Evolutionary conservation across 805 yeast genomes (phyloP).

Genomic region (Kazachstania psychrophila): DNA sequence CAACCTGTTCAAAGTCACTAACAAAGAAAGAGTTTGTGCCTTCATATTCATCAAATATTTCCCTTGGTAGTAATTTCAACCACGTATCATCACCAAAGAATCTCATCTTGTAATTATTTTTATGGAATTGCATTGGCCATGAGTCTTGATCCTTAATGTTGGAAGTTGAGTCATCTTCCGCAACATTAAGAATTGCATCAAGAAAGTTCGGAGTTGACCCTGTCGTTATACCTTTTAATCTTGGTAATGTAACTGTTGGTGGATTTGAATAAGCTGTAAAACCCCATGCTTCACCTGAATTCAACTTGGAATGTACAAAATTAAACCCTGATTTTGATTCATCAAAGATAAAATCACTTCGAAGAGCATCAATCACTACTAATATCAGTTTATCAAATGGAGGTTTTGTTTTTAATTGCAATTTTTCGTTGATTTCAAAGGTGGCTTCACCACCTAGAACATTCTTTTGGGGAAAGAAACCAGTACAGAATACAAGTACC

Average conservation of each 20-base stretch:
- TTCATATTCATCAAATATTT: conserved; percentile 52
- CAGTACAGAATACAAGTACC: conserved; percentile 56
- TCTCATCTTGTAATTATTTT: conserved; percentile 38
- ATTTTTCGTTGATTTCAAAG: conserved; percentile 27
- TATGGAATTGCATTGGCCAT: conserved; percentile 65
- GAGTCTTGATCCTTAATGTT: conserved; percentile 70
- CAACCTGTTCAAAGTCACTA: conserved; percentile 90
- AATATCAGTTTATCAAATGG: conserved; percentile 59
- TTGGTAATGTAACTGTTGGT: conserved; percentile 92
- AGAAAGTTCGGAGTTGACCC: conserved; percentile 91
- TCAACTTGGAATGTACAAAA: conserved; percentile 55
- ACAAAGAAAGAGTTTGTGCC: conserved; percentile 94
- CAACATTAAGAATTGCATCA: conserved; percentile 89
- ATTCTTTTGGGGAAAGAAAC: conserved; percentile 88
- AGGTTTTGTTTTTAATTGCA: conserved; percentile 25
- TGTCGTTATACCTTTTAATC: conserved; percentile 86
- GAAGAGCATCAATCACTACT: conserved; percentile 86
- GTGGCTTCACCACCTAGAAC: conserved; percentile 53
- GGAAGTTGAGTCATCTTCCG: conserved; percentile 74
- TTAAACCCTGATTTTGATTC: conserved; percentile 55
- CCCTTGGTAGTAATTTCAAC: conserved; percentile 73
- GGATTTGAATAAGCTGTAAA: conserved; percentile 90
- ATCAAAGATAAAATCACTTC: conserved; percentile 74
- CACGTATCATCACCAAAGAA: conserved; percentile 98
- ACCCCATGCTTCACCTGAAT: conserved; percentile 66